Evolutionary conservation across 805 yeast genomes (phyloP).

Genomic region (Pichia thaimueangensis): DNA sequence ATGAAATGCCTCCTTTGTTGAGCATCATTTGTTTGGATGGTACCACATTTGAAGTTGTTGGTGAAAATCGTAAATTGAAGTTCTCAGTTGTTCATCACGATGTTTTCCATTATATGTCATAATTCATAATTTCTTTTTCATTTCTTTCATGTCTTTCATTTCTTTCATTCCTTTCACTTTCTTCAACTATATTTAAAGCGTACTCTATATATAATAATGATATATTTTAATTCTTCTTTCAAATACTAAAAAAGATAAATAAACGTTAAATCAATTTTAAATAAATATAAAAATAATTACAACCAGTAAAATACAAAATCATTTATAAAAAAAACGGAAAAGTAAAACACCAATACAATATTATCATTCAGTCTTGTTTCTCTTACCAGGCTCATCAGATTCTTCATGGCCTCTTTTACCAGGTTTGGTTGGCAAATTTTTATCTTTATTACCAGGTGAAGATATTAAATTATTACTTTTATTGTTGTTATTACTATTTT

Average conservation of each 20-base stretch:
- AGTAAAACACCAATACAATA: no score
- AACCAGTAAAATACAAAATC: conserved; percentile 1
- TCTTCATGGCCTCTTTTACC: conserved; percentile 21
- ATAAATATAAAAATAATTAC: not conserved
- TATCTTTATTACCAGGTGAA: not conserved
- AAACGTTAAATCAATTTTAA: not conserved
- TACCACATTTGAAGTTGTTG: conserved; percentile 17
- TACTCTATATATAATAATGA: no score
- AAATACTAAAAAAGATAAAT: not conserved
- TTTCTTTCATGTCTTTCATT: no score
- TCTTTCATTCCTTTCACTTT: not conserved
- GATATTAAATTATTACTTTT: not conserved
- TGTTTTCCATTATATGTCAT: conserved; percentile 2
- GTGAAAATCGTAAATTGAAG: not conserved
- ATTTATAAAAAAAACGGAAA: no score
- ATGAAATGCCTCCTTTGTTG: conserved; percentile 13
- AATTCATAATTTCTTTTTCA: not conserved
- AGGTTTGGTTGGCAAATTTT: conserved; percentile 5
- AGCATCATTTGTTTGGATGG: conserved; percentile 68
- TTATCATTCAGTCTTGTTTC: conserved; percentile 17
- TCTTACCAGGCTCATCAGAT: conserved; percentile 16
- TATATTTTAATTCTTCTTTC: no score
- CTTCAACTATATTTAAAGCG: no score
- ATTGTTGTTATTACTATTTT: not conserved
- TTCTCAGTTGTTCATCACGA: not conserved